These are phyloP conservation scores for Eucalyptus decipiens DNA, from an alignment of 345 rosid genomes.

Conservation along the genomic window DNA sequence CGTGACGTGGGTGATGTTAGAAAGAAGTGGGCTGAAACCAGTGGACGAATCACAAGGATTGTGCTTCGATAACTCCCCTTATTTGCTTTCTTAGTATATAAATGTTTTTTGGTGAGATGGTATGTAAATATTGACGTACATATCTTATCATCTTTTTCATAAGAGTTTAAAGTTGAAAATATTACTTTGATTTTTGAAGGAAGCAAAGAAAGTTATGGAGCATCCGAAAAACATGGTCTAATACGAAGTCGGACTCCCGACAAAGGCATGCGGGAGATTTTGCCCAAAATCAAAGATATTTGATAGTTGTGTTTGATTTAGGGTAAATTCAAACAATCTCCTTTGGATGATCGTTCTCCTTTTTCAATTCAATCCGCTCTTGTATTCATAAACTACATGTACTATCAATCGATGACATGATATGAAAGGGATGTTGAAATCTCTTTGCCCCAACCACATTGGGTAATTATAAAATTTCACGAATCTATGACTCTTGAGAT, in stretches of 20 bases:
- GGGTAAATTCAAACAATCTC: neutral
- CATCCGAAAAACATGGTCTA: neutral
- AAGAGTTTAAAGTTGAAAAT: too few relatives aligned
- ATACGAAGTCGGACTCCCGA: neutral
- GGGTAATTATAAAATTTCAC: too few relatives aligned
- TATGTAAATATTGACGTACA: too few relatives aligned
- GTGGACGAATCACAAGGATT: neutral
- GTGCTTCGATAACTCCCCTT: neutral
- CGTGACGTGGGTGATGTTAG: neutral
- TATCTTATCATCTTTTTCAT: too few relatives aligned
- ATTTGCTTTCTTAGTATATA: neutral
- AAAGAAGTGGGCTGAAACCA: neutral
- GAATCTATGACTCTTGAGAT: too few relatives aligned
- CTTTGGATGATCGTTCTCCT: neutral
- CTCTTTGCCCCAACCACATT: too few relatives aligned
- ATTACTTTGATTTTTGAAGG: neutral
- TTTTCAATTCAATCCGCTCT: neutral
- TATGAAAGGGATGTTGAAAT: too few relatives aligned
- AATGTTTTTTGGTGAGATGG: too few relatives aligned
- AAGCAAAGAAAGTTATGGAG: neutral
- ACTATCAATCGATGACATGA: neutral
- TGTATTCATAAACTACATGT: neutral
- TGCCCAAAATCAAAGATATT: neutral
- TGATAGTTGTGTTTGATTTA: neutral
- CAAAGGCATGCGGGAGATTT: neutral